Conservation (phyloP, 2,329 filamentous ascomycete genomes). For the Penicillium oxalicum region DNA sequence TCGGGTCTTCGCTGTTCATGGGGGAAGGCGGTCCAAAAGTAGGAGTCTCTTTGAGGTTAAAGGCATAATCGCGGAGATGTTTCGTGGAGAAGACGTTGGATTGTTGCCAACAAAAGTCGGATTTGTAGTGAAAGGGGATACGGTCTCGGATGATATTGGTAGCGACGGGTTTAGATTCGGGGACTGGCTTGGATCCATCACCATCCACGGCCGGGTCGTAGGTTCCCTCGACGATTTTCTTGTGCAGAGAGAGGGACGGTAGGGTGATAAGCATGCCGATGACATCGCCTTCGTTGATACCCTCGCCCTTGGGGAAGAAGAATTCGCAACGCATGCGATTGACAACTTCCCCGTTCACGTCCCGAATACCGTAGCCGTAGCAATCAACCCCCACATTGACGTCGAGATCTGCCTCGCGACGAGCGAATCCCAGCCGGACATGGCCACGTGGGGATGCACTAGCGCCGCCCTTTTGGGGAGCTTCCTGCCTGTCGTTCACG, state of each 20-base stretch:
- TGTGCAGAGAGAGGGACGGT: slow-evolving; percentile 76
- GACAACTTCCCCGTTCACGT: slow-evolving; percentile 83
- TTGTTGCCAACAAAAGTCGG: slow-evolving; percentile 82
- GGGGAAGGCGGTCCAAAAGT: slow-evolving; percentile 49
- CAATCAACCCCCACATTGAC: slow-evolving; percentile 76
- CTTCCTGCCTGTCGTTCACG: slow-evolving; percentile 22
- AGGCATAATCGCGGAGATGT: slow-evolving; percentile 68
- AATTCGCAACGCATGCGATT: slow-evolving; percentile 91
- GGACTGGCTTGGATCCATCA: slow-evolving; percentile 18
- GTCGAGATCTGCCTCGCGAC: slow-evolving; percentile 43
- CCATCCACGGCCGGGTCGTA: slow-evolving; percentile 80
- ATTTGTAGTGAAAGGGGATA: slow-evolving; percentile 89
- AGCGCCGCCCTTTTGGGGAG: slow-evolving; percentile 18
- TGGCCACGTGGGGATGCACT: slow-evolving; percentile 33
- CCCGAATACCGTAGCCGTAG: slow-evolving; percentile 89
- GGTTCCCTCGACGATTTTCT: slow-evolving; percentile 77
- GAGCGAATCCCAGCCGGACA: slow-evolving; percentile 46
- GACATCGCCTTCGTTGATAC: slow-evolving; percentile 83
- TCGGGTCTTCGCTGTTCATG: slow-evolving; percentile 61
- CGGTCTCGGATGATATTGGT: slow-evolving; percentile 89
- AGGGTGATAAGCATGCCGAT: slow-evolving; percentile 90
- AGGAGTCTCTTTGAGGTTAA: slow-evolving; percentile 42
- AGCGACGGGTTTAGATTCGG: slow-evolving; percentile 48
- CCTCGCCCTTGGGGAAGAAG: slow-evolving; percentile 72
- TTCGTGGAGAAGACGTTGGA: slow-evolving; percentile 64